Evolutionary conservation across 805 yeast species (phyloP).

Genomic region (Candida alai): DNA sequence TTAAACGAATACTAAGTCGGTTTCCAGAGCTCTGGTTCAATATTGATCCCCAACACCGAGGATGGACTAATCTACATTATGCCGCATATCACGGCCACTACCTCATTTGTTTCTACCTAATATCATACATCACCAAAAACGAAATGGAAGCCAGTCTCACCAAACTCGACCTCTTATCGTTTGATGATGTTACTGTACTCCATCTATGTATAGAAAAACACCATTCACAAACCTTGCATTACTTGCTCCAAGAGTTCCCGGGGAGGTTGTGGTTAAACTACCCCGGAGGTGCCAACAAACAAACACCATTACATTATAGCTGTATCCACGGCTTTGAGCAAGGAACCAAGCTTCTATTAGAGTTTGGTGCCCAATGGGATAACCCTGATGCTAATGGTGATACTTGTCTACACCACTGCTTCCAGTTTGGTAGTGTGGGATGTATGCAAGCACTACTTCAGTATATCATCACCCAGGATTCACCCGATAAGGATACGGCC

Average conservation of each 20-base stretch:
- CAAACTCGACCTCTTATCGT: slow-evolving; percentile 31
- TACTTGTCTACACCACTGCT: slow-evolving; percentile 36
- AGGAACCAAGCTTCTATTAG: slow-evolving; percentile 35
- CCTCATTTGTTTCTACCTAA: slow-evolving; percentile 38
- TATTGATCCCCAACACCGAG: slow-evolving; percentile 28
- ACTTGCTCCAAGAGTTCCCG: slow-evolving; percentile 40
- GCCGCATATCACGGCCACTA: slow-evolving; percentile 40
- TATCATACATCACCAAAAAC: slow-evolving; percentile 27
- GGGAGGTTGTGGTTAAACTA: slow-evolving; percentile 34
- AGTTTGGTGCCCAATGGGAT: slow-evolving; percentile 38
- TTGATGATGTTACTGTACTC: slow-evolving; percentile 32
- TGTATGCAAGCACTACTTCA: slow-evolving; percentile 27
- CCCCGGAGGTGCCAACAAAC: slow-evolving; percentile 26
- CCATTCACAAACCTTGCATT: slow-evolving; percentile 41
- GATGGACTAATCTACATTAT: slow-evolving; percentile 43
- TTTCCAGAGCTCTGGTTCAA: slow-evolving; percentile 45
- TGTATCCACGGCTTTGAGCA: slow-evolving; percentile 33
- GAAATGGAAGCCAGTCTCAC: slow-evolving; percentile 11
- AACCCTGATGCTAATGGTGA: slow-evolving; percentile 29
- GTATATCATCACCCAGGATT: slow-evolving; percentile 10
- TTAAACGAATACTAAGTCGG: slow-evolving; percentile 33
- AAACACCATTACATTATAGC: slow-evolving; percentile 38
- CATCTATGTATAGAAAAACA: slow-evolving; percentile 31
- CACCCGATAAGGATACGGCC: slow-evolving; percentile 12
- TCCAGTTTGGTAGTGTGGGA: slow-evolving; percentile 31